Conservation (phyloP, 2,329 filamentous ascomycete species). For the Rhynchosporium secalis region DNA sequence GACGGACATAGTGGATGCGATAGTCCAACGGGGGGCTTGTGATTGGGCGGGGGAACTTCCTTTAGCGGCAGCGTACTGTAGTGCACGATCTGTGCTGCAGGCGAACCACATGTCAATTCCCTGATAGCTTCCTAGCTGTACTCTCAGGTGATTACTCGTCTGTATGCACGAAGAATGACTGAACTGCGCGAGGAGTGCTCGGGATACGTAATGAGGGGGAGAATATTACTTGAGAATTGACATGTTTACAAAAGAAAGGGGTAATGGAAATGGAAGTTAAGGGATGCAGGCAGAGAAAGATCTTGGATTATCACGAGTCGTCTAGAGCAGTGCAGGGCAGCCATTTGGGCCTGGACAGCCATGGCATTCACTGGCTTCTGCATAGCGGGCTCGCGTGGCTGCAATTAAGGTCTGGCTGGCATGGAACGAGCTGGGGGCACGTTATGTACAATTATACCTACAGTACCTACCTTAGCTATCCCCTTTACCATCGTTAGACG, state of each 20-base stretch:
- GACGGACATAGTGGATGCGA: background rate
- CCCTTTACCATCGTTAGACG: background rate
- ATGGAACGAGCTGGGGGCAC: background rate
- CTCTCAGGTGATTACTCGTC: background rate
- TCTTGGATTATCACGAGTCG: conserved; percentile 5
- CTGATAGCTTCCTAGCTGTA: background rate
- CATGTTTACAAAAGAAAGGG: conserved; percentile 8
- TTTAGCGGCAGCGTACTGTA: background rate
- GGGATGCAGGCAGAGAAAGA: background rate
- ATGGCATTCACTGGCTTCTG: background rate
- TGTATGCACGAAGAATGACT: no score
- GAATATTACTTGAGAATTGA: conserved; percentile 9
- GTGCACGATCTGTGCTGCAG: conserved; percentile 3
- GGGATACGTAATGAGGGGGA: conserved; percentile 11
- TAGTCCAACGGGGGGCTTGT: conserved; percentile 6
- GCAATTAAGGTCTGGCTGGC: background rate
- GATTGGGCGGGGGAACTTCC: conserved; percentile 4
- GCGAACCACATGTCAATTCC: conserved; percentile 11
- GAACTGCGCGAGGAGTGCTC: conserved; percentile 2
- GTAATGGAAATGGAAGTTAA: background rate
- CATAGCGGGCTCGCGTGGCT: conserved; percentile 2
- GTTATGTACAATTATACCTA: no score
- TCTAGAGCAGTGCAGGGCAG: background rate
- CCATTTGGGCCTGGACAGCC: background rate
- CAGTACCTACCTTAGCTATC: no score